Evolutionary conservation across 2,329 filamentous ascomycete genomes (phyloP), one percentile per base, ranked within the genome.

Genomic region (Camptophora hylomeconis): DNA sequence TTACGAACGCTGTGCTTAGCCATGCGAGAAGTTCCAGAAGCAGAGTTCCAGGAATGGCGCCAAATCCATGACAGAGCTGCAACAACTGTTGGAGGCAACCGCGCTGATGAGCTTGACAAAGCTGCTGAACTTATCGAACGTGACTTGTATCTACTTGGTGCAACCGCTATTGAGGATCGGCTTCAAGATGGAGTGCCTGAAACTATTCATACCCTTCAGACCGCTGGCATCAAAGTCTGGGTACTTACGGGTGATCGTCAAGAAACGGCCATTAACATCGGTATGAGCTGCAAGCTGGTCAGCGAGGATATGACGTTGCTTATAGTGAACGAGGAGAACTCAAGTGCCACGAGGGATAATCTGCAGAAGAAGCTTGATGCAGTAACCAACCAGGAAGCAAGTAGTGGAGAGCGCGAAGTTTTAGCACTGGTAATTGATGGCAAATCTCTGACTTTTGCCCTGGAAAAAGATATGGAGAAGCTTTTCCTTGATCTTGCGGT

Each of bases 221-320:
- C 86, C 40, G 89, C 92, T 14, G 87, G 86, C 30, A 95, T 98
- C 65, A 98, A 98, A 58, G 78, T 98, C 31, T 98, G 89, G 89
- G 89, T 98, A 12, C 58, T 98, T 54, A 98, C 89, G 20, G 89
- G 89, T 45, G 89, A 98, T 62, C 74, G 89, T 46, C 92, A 98
- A 57, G 89, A 98, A 57, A 98, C 89, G 16, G 89, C 89, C 32
- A 98, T 98, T 69, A 98, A 98, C 54, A 98, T 98, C 43, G 89
- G 92, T 40, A 98, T 98, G 89, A 94, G 84, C 53, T 98, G 89
- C 60, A 95, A 95, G 59, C 69, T 98, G 27, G 82, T 98, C 36
- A 93, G 84, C 42, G 89, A 98, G 56, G 92, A 98, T 46, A 98
- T 98, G 89, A 93, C 89, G 49, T 68, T 98, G 7, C 63, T 98